Conservation (phyloP, 192 early-diverging fungal species). For the Chytriomyces sp. region DNA sequence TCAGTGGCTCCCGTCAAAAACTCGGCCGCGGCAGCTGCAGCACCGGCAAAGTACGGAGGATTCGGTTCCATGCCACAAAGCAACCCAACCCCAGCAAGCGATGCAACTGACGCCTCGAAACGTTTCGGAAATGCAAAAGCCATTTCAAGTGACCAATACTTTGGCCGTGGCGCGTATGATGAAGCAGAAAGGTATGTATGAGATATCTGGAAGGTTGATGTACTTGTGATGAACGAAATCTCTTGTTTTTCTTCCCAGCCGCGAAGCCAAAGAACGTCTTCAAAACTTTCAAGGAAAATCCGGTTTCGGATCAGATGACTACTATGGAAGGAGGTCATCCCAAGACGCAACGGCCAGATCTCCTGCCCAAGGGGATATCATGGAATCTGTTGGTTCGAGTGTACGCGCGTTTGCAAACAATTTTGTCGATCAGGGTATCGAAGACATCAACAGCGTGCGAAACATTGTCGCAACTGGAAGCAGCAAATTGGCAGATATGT, state of each 20-base stretch:
- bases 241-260: constrained; percentile 35
- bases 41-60: constrained; percentile 49
- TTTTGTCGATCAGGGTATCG: constrained; percentile 61
- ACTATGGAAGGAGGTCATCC: constrained; percentile 49
- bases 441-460: constrained; percentile 53
- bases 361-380: constrained; percentile 27
- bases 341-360: background rate
- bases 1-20: background rate
- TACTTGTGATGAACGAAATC: constrained; percentile 6
- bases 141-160: constrained; percentile 94
- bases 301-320: constrained; percentile 63
- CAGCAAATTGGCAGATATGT: constrained; percentile 52
- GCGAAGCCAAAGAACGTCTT: constrained; percentile 52
- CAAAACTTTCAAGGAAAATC: constrained; percentile 57
- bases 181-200: constrained; percentile 47
- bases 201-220: background rate
- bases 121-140: constrained; percentile 83
- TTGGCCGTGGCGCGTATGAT: constrained; percentile 78
- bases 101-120: constrained; percentile 69
- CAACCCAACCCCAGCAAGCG: background rate
- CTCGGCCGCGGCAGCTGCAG: constrained; percentile 31
- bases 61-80: constrained; percentile 12
- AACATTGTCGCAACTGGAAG: constrained; percentile 51
- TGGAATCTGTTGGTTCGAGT: constrained; percentile 38
- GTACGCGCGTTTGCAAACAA: constrained; percentile 58